Conservation (phyloP, 2,329 filamentous ascomycete genomes). For the Pyricularia sp. region DNA sequence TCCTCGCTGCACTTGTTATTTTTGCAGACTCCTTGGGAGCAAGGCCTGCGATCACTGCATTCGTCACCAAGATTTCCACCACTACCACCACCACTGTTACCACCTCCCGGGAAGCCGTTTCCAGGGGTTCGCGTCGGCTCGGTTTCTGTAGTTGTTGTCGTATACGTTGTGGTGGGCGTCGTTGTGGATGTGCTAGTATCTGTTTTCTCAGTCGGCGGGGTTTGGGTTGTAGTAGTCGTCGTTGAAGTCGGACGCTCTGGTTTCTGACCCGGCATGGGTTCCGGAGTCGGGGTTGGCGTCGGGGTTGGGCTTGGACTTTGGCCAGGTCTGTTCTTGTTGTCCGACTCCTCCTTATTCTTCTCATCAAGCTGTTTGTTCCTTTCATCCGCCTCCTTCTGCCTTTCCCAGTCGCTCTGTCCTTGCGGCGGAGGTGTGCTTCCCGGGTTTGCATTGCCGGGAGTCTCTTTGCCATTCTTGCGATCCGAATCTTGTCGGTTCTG, state of each 20-base stretch:
- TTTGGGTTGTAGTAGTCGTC: not conserved
- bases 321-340: not conserved
- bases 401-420: too few species aligned
- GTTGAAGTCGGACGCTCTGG: not conserved
- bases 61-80: not conserved
- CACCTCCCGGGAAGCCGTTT: not conserved
- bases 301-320: not conserved
- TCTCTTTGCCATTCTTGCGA: too few species aligned
- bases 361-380: not conserved
- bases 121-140: not conserved
- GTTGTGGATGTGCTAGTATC: not conserved
- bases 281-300: not conserved
- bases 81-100: not conserved
- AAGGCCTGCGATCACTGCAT: not conserved
- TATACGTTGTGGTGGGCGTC: not conserved
- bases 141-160: not conserved
- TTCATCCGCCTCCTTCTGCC: too few species aligned
- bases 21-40: not conserved
- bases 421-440: too few species aligned
- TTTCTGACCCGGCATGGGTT: not conserved
- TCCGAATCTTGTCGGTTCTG: too few species aligned
- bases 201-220: not conserved
- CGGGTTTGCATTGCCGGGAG: too few species aligned
- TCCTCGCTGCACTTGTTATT: not conserved
- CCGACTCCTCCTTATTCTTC: not conserved